Evolutionary conservation across 106 monocot genomes (phyloP), one percentile per base, ranked within the genome.

Genomic region (Hemerocallis citrina): DNA sequence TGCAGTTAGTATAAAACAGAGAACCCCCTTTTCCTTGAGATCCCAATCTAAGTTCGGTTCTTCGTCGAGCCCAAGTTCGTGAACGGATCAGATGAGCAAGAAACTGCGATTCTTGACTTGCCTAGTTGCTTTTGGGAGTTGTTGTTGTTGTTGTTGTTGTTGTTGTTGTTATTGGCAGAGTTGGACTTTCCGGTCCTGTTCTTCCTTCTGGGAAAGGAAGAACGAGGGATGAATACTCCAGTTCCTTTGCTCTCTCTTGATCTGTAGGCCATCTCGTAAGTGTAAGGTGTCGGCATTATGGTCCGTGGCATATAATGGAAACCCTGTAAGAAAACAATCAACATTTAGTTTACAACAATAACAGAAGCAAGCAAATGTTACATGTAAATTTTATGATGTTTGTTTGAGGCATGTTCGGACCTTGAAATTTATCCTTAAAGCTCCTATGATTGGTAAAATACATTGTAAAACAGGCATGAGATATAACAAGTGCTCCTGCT

Each of bases 201-300:
- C 63, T 68, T 77, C 29, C 63, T 68, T 45, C 59, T 76, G 7
- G 81, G 71, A 6, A 44, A 15, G 0, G 70, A 68, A 46, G 74
- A 74, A 1, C 63, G 73, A 6, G 85, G 85, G 59, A 85, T 85
- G 80, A 85, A 85, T 4, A 80, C 85, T 34, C 85, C 85, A 2
- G 85, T 85, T 11, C 85, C 85, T 13, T 64, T 69, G 65, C 71
- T 77, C 55, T 70, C 77, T 52, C 70, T 74, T 44, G 65, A 74
- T 52, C 46, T 58, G 56, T 34, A 56, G 25, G 55, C 34, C 32
- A 25, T 33, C 27, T 77, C 65, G 21, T 74, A 57, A 5, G 45
- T n/a, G 19, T 62, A 63, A 10, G 39, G 12, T 4, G 61, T 59
- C 9, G 31, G 55, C 28, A 65, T 52, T 29, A 68, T 34, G 30